Evolutionary conservation across 2,329 filamentous ascomycete species (phyloP).

Genomic region (Colletotrichum abscissum): DNA sequence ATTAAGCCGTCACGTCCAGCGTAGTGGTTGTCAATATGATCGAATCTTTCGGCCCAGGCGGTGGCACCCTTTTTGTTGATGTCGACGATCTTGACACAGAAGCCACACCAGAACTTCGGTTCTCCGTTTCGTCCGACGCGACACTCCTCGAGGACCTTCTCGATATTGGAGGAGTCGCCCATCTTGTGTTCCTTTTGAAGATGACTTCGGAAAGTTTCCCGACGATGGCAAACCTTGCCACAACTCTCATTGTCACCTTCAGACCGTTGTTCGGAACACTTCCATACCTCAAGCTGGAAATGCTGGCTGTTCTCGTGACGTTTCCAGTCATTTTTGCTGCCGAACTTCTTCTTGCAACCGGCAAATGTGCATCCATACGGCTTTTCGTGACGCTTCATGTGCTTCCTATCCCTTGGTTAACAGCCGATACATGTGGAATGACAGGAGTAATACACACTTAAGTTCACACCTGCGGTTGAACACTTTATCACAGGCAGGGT

Average conservation of each 20-base stretch:
- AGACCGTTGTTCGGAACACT: constrained; percentile 63
- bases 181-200: constrained; percentile 63
- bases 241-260: constrained; percentile 53
- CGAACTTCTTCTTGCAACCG: constrained; percentile 78
- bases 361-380: constrained; percentile 86
- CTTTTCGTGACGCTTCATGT: constrained; percentile 81
- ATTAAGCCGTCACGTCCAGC: constrained; percentile 57
- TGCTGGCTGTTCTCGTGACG: constrained; percentile 88
- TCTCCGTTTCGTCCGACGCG: constrained; percentile 74
- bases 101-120: constrained; percentile 86
- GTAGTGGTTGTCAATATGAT: constrained; percentile 83
- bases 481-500: constrained; percentile 54
- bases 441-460: constrained; percentile 56
- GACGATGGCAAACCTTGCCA: constrained; percentile 66
- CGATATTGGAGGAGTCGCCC: constrained; percentile 44
- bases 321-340: constrained; percentile 96
- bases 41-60: constrained; percentile 66
- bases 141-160: constrained; percentile 61
- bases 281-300: constrained; percentile 77
- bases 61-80: constrained; percentile 60
- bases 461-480: constrained; percentile 66
- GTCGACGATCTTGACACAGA: constrained; percentile 72
- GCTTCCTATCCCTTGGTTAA: constrained; percentile 71
- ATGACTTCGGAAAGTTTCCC: constrained; percentile 71
- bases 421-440: background rate